Percentiles rank a stretch among this genome's conserved stretches.
phyloP scores from a whole-genome alignment of 805 yeast species.

The Wickerhamiella australiensis region DNA sequence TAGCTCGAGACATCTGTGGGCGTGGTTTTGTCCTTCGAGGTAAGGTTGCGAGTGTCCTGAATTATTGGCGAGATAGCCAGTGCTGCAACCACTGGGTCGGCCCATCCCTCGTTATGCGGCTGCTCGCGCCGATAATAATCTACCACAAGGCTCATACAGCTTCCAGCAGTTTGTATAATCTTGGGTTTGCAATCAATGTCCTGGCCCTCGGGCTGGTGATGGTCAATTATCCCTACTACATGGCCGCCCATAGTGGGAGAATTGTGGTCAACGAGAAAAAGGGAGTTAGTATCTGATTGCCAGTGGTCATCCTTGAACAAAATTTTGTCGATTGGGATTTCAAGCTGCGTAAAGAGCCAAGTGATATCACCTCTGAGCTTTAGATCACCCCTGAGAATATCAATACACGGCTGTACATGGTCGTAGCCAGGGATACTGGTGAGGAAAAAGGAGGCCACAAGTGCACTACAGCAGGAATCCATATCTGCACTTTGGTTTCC shows the following conservation, averaged over 20 bases:
- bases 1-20: slow-evolving; percentile 41
- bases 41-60: slow-evolving; percentile 62
- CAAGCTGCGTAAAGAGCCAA: slow-evolving; percentile 37
- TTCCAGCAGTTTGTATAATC: slow-evolving; percentile 51
- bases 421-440: slow-evolving; percentile 17
- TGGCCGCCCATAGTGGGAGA: slow-evolving; percentile 32
- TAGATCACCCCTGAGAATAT: slow-evolving; percentile 57
- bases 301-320: slow-evolving; percentile 51
- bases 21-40: slow-evolving; percentile 41
- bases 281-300: slow-evolving; percentile 16
- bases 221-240: slow-evolving; percentile 59
- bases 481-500: slow-evolving; percentile 86
- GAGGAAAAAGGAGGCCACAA: slow-evolving; percentile 54
- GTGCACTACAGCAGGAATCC: slow-evolving; percentile 74
- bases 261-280: slow-evolving; percentile 63
- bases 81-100: slow-evolving; percentile 31
- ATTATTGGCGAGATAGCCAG: slow-evolving; percentile 57
- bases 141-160: slow-evolving; percentile 67
- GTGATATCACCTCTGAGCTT: slow-evolving; percentile 58
- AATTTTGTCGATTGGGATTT: slow-evolving; percentile 39
- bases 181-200: slow-evolving; percentile 42
- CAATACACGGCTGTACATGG: slow-evolving; percentile 55
- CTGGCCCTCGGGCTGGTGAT: slow-evolving; percentile 58
- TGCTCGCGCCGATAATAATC: slow-evolving; percentile 38
- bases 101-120: slow-evolving; percentile 10